Conservation (phyloP, 2,329 filamentous ascomycete genomes). For the Colletotrichum falcatum region DNA sequence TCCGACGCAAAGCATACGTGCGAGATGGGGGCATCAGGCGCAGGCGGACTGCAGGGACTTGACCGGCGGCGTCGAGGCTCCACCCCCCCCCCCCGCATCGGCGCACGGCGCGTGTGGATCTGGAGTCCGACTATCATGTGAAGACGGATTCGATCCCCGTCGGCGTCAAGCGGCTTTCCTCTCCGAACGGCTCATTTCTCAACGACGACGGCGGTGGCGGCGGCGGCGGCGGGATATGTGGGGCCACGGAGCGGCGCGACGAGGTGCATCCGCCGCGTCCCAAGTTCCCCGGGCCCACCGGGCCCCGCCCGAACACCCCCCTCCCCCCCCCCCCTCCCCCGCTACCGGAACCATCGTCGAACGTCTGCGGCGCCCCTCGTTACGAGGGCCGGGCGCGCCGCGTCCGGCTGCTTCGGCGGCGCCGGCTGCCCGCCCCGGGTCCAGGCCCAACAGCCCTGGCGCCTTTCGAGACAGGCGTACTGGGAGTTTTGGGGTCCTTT, state of each 20-base stretch:
- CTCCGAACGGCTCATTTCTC: too few species aligned
- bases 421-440: constrained; percentile 66
- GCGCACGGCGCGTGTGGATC: constrained; percentile 67
- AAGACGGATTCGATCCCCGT: too few species aligned
- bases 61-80: constrained; percentile 64
- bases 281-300: too few species aligned
- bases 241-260: constrained; percentile 70
- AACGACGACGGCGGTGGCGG: too few species aligned
- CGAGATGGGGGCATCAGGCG: constrained; percentile 69
- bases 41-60: constrained; percentile 65
- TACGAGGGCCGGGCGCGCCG: constrained; percentile 57
- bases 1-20: constrained; percentile 74
- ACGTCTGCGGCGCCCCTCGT: constrained; percentile 70
- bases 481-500: constrained; percentile 76
- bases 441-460: constrained; percentile 67
- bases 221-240: constrained; percentile 68
- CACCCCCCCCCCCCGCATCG: constrained; percentile 43
- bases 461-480: constrained; percentile 72
- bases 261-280: constrained; percentile 73
- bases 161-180: too few species aligned
- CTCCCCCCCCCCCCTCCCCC: too few species aligned
- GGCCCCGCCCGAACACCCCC: constrained; percentile 68
- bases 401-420: constrained; percentile 58
- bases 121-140: too few species aligned
- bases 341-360: constrained; percentile 75